Evolutionary conservation across 345 rosid species (phyloP).

Genomic region (Mercurialis annua): DNA sequence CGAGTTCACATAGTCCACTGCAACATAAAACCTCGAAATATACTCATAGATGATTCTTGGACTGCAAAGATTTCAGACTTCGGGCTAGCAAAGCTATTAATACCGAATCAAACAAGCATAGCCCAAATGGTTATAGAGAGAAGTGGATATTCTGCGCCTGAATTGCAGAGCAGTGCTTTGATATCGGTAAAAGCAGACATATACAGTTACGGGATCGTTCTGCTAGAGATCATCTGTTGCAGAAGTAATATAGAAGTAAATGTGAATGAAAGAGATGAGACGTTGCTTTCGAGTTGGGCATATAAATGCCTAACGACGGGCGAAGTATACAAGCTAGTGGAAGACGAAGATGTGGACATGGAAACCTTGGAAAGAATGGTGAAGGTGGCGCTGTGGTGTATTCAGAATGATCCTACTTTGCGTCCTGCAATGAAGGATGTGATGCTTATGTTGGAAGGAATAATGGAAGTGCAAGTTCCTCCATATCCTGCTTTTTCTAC

Average conservation of each 20-base stretch:
- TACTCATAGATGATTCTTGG: conserved; percentile 28
- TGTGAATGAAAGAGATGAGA: conserved; percentile 3
- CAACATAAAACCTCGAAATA: conserved; percentile 15
- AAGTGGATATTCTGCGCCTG: conserved; percentile 24
- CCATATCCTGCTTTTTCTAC: neutral
- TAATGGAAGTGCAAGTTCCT: neutral
- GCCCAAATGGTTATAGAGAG: neutral
- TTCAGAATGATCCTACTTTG: conserved; percentile 1
- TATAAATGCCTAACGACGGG: conserved; percentile 1
- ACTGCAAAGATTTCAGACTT: conserved; percentile 27
- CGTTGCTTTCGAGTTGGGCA: conserved; percentile 23
- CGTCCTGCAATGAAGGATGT: conserved; percentile 14
- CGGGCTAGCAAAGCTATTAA: conserved; percentile 22
- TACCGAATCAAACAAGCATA: conserved; percentile 17
- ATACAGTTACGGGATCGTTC: conserved; percentile 29
- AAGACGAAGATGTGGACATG: conserved; percentile 14
- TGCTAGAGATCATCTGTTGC: conserved; percentile 31
- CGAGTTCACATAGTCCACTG: conserved; percentile 27
- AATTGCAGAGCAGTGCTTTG: conserved; percentile 9
- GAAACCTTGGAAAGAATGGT: conserved; percentile 14
- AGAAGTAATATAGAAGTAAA: conserved; percentile 13
- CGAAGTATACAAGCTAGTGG: conserved; percentile 25
- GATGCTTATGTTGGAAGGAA: conserved; percentile 17
- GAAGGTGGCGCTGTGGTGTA: conserved; percentile 11
- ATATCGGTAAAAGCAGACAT: conserved; percentile 21